Base-by-base conservation (phyloP, 768 basidiomycete genomes). In the Mrakia blollopis region DNA sequence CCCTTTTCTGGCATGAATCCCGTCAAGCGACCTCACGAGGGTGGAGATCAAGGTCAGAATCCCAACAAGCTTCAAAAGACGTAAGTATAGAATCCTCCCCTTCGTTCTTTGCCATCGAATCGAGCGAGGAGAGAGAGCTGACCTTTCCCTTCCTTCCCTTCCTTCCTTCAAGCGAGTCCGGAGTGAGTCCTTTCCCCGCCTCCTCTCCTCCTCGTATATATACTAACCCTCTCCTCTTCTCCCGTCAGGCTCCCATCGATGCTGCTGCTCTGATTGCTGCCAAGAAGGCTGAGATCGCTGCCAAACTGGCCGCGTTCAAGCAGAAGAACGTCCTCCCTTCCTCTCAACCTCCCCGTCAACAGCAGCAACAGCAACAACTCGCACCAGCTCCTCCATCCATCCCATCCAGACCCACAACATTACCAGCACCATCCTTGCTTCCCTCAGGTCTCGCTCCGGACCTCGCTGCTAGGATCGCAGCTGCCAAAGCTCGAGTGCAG, bases 401-500 rank as follows among this genome's bases (percentile, higher is more conserved):
- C 25, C 83, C 85, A 52, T 82, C 86, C 25, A 84, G 85, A 5
- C 85, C 88, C n/a, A 85, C 89, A 5, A 85, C 86, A 3, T 82
- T 87, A 77, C 82, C 86, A 25, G 81, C 84, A 1, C 79, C 84
- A 3, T 83, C 85, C 13, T 84, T 80, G 0, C 78, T 73, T 21
- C 73, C 78, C 54, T 37, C 75, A 37, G 30, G 61, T 14, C 18
- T 54, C 4, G 62, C 65, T 52, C 72, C 63, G 28, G 72, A 77
- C 37, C 82, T 93, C 8, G 85, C 88, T 0, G 88, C 89, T 11
- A 86, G 88, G 77, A 89, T 97, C 0, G 91, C 91, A 10, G 96
- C 97, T 78, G 92, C 94, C 18, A 93, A 91, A 83, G 87, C 90
- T 52, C 88, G 91, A 73, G 92, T 96, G 0, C 89, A 91, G 0